A percentile compares a stretch with the other conserved stretches of the same genome.
These are phyloP conservation scores for Dunaliella primolecta DNA, from an alignment of 139 green algal genomes.

Conservation along the genomic window DNA sequence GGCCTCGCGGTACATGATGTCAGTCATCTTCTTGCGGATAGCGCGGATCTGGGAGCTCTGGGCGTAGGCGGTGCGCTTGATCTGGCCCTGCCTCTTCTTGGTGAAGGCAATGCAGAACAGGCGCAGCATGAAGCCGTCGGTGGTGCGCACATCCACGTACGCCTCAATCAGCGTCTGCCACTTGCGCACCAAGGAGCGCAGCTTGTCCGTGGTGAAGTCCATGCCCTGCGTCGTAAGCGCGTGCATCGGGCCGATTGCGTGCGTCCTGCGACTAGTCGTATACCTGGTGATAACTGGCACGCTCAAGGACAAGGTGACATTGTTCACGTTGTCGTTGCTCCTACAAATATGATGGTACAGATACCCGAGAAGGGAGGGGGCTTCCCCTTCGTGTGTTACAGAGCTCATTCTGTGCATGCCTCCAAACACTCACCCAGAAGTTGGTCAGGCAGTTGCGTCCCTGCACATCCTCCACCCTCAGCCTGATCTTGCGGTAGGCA, in stretches of 20 bases:
- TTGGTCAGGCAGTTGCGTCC: slow-evolving; percentile 94
- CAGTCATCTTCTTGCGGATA: slow-evolving; percentile 98
- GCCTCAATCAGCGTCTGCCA: slow-evolving; percentile 99
- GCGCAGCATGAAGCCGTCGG: slow-evolving; percentile 94
- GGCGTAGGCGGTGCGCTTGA: slow-evolving; percentile 95
- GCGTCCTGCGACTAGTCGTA: too few species aligned
- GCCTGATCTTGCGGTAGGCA: slow-evolving; percentile 94
- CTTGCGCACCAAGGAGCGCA: slow-evolving; percentile 97
- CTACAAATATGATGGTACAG: too few species aligned
- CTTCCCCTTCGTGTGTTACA: too few species aligned
- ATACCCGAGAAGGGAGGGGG: too few species aligned
- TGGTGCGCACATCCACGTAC: slow-evolving; percentile 97
- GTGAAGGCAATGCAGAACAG: slow-evolving; percentile 98
- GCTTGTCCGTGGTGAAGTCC: slow-evolving; percentile 99
- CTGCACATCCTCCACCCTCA: slow-evolving; percentile 96
- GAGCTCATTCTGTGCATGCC: too few species aligned
- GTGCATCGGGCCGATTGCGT: not conserved
- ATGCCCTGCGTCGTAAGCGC: slow-evolving; percentile 75
- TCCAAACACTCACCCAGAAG: slow-evolving; percentile 80
- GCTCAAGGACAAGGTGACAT: too few species aligned
- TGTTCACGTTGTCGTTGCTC: too few species aligned
- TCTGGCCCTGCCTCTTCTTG: slow-evolving; percentile 87
- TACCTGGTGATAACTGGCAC: too few species aligned
- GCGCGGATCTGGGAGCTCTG: slow-evolving; percentile 74
- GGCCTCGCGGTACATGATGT: slow-evolving; percentile 96